Percentiles rank a stretch among this genome's conserved stretches.
These are phyloP conservation scores for Penicillium hordei DNA, from an alignment of 2,329 filamentous ascomycete genomes.

Conservation along the genomic window DNA sequence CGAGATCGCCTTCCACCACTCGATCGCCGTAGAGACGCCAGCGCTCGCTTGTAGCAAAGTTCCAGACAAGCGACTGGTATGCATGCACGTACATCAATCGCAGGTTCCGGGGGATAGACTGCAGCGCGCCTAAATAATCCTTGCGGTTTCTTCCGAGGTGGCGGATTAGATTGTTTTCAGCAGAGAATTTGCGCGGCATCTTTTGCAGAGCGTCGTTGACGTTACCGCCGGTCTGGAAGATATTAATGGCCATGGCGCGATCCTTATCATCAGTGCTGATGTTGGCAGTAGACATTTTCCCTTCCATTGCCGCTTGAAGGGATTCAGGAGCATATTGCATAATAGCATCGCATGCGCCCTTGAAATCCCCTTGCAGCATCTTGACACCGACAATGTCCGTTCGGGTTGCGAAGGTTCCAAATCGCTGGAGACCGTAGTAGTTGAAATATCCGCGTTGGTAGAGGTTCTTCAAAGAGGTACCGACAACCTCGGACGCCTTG, in stretches of 20 bases:
- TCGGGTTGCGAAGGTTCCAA: slow-evolving; percentile 81
- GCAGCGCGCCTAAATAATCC: slow-evolving; percentile 80
- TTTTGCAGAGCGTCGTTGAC: slow-evolving; percentile 61
- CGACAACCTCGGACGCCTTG: slow-evolving; percentile 49
- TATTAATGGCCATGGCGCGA: slow-evolving; percentile 74
- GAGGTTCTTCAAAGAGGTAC: slow-evolving; percentile 64
- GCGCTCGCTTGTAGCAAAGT: slow-evolving; percentile 75
- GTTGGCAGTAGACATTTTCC: slow-evolving; percentile 41
- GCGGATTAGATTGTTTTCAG: slow-evolving; percentile 75
- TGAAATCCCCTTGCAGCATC: slow-evolving; percentile 78
- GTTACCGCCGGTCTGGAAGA: slow-evolving; percentile 66
- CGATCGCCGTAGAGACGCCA: slow-evolving; percentile 71
- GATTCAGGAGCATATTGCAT: slow-evolving; percentile 69
- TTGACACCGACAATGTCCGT: slow-evolving; percentile 83
- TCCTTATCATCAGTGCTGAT: slow-evolving; percentile 73
- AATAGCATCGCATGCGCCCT: slow-evolving; percentile 75
- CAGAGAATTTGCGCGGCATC: slow-evolving; percentile 77
- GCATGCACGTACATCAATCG: slow-evolving; percentile 95
- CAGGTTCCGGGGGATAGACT: slow-evolving; percentile 75
- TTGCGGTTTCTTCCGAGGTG: slow-evolving; percentile 61
- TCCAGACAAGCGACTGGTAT: slow-evolving; percentile 95
- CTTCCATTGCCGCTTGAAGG: slow-evolving; percentile 56
- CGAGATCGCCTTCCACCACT: slow-evolving; percentile 82
- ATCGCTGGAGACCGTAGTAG: slow-evolving; percentile 96
- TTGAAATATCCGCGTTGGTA: slow-evolving; percentile 83